Percentiles rank a stretch among this genome's conserved stretches.
Conservation (phyloP, 495 filamentous ascomycete species). For the Aspergillus bridgeri region DNA sequence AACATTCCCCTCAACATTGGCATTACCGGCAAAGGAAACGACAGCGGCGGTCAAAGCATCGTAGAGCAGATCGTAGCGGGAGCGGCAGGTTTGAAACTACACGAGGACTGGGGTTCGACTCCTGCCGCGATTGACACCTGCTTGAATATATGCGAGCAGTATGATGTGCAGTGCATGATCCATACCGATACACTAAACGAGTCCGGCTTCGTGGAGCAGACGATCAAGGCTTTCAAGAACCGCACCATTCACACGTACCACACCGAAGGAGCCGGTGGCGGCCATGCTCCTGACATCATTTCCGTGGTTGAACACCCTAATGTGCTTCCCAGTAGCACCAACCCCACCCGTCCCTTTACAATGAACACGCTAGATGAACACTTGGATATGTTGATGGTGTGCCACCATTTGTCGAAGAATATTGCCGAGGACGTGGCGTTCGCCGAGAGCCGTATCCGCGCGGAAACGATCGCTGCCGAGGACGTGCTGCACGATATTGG, state of each 20-base stretch:
- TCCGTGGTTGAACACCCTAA: conserved; percentile 88
- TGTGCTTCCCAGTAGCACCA: conserved; percentile 88
- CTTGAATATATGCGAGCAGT: conserved; percentile 80
- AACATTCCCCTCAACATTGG: conserved; percentile 85
- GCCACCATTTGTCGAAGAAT: conserved; percentile 87
- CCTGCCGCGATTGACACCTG: conserved; percentile 92
- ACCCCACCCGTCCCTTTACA: conserved; percentile 91
- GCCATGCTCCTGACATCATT: conserved; percentile 97
- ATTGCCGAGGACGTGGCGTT: conserved; percentile 97
- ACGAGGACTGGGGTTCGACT: conserved; percentile 96
- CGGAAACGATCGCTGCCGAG: conserved; percentile 95
- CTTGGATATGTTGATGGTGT: conserved; percentile 98
- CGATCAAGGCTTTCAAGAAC: conserved; percentile 79
- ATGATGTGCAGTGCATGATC: conserved; percentile 92
- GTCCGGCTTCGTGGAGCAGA: conserved; percentile 94
- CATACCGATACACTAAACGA: conserved; percentile 98
- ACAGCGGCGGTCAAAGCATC: conserved; percentile 67
- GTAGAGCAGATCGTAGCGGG: conserved; percentile 81
- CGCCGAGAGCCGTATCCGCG: conserved; percentile 89
- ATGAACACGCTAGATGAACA: conserved; percentile 94
- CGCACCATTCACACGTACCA: conserved; percentile 98
- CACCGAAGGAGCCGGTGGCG: conserved; percentile 94
- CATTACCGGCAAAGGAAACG: conserved; percentile 96
- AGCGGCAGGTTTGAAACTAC: conserved; percentile 87
- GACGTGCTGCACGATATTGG: conserved; percentile 95